Base-by-base conservation (phyloP, 495 filamentous ascomycete species). In the Oleoguttula mirabilis region DNA sequence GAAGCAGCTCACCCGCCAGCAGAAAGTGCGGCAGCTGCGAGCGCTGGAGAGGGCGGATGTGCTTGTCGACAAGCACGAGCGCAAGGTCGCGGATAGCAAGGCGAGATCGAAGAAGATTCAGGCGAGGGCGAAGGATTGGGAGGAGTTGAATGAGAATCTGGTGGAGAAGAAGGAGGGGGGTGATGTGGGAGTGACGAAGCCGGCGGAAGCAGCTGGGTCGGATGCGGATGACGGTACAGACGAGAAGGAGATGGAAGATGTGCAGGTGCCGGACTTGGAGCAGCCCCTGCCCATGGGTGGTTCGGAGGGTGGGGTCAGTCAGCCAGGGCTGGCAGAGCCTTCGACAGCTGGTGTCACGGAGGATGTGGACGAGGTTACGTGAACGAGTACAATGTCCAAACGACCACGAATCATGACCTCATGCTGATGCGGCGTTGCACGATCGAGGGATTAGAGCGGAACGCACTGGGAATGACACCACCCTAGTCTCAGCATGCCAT, bases 41-140 rank as follows among this genome's bases (percentile, higher is more conserved):
- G 77, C 65, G 20, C 66, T 86, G 51, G 82, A 88, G 55, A 71
- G 75, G 44, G 86, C 83, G 24, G 82, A 82, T 50, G 69, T 69
- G 5, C 64, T 80, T 51, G 63, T 77, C 58, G 82, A 85, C 53
- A 77, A 77, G 55, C 67, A 75, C 39, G 75, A 79, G 55, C 68
- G 65, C 39, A 92, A 88, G 57, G 65, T 82, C 32, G 65, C 73
- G 40, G 75, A 75, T 55, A 87, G 80, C 61, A 65, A 74, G 48
- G 67, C 54, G 14, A 70, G 69, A 39, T 73, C 68, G 21, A 77
- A 72, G 52, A 66, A 52, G n/a, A 70, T 85, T n/a, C 66, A 73
- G 39, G 57, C 63, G 21, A 55, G 50, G 32, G 27, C 22, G 60
- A 41, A 36, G 33, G 37, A 65, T 32, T 77, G 74, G 76, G 73